A percentile compares a stretch with the other conserved stretches of the same genome.
phyloP scores from a whole-genome alignment of 169 alveolate genomes.

The Babesia caballi region DNA sequence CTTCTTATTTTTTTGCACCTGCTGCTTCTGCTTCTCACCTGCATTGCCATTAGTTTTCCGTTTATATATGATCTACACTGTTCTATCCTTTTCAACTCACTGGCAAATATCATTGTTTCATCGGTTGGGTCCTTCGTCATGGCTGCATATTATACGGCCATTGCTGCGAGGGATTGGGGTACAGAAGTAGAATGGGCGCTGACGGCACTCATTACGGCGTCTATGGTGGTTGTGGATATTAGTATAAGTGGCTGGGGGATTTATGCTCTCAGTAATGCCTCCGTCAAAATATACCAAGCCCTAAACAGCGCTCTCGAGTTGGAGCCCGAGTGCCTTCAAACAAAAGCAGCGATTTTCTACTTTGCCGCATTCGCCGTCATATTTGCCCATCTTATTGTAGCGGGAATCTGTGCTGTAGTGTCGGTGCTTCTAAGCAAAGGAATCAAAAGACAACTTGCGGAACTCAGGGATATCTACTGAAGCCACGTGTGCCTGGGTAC shows the following conservation, averaged over 20 bases:
- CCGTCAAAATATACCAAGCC: conserved; percentile 69
- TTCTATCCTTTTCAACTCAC: conserved; percentile 57
- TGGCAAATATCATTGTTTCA: conserved; percentile 65
- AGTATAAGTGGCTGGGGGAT: conserved; percentile 67
- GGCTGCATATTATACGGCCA: conserved; percentile 44
- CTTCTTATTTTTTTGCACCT: conserved; percentile 59
- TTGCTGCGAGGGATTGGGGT: conserved; percentile 44
- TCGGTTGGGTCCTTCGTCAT: conserved; percentile 49
- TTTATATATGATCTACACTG: conserved; percentile 71
- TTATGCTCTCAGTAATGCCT: conserved; percentile 61
- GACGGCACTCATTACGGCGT: conserved; percentile 64
- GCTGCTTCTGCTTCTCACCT: conserved; percentile 52
- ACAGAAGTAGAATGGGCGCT: conserved; percentile 74
- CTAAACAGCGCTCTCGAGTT: conserved; percentile 38
- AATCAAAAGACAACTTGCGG: conserved; percentile 39
- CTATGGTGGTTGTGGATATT: conserved; percentile 69
- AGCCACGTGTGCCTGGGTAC: no score
- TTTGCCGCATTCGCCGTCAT: conserved; percentile 63
- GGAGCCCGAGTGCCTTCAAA: conserved; percentile 66
- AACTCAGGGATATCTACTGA: conserved; percentile 29
- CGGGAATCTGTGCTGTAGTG: conserved; percentile 51
- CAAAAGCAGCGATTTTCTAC: conserved; percentile 60
- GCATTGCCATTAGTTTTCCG: conserved; percentile 63
- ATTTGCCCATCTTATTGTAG: conserved; percentile 55
- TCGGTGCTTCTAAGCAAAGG: conserved; percentile 49